Conservation (phyloP, 2,329 filamentous ascomycete species). For the Colletotrichum salicis region DNA sequence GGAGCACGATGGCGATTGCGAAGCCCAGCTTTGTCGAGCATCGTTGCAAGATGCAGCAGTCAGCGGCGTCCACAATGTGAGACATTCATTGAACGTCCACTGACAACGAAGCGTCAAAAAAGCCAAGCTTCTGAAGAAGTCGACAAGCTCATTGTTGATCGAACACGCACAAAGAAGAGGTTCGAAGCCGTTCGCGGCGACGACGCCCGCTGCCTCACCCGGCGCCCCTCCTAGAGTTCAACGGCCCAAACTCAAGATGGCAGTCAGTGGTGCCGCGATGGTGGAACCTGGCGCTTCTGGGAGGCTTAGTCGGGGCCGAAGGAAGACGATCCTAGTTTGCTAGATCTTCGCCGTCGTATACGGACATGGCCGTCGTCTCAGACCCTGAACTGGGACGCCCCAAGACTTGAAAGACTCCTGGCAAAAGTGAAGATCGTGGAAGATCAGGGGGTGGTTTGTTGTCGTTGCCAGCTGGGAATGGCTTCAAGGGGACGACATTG, state of each 20-base stretch:
- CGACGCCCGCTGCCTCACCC: neutral
- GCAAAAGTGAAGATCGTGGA: constrained; percentile 7
- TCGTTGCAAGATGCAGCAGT: neutral
- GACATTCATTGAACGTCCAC: neutral
- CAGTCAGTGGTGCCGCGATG: neutral
- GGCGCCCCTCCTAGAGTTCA: neutral
- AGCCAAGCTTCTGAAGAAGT: constrained; percentile 4
- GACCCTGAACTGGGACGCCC: constrained; percentile 16
- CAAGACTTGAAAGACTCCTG: constrained; percentile 7
- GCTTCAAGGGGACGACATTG: neutral
- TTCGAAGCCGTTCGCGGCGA: neutral
- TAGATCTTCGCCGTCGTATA: constrained; percentile 2
- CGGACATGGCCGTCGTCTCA: constrained; percentile 29
- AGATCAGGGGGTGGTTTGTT: constrained; percentile 17
- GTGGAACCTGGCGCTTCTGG: constrained; percentile 13
- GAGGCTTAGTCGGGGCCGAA: neutral
- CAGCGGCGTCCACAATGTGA: neutral
- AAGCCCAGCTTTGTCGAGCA: too few relatives aligned
- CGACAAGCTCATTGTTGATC: neutral
- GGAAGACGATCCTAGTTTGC: neutral
- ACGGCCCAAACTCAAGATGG: constrained; percentile 8
- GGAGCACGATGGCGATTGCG: too few relatives aligned
- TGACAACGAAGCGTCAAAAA: neutral
- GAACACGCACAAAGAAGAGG: neutral
- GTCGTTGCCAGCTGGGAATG: neutral